Conservation (phyloP, 257 asterid genomes). For the Capsicum pubescens region DNA sequence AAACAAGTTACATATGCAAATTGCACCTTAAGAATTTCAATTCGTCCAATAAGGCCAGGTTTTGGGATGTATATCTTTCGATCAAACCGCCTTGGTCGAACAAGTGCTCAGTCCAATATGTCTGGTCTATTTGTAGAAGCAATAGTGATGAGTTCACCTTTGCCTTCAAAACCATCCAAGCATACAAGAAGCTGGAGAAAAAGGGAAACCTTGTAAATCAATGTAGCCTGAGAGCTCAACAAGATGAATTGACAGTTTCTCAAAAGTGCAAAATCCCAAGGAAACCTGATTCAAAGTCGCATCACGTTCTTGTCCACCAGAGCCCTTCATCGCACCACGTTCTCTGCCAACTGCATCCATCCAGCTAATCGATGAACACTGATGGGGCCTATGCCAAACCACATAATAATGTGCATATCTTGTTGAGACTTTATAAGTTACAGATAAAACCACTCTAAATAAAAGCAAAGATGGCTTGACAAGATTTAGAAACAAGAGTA, state of each 20-base stretch:
- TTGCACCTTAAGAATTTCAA: slow-evolving; percentile 80
- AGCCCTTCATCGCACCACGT: slow-evolving; percentile 86
- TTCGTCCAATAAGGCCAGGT: slow-evolving; percentile 88
- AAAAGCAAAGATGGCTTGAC: background rate
- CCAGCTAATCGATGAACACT: slow-evolving; percentile 94
- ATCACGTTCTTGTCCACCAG: slow-evolving; percentile 98
- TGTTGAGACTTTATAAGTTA: slow-evolving; percentile 24
- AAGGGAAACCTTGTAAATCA: slow-evolving; percentile 32
- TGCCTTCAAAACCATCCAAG: slow-evolving; percentile 97
- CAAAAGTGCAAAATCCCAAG: slow-evolving; percentile 29
- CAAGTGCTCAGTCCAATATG: slow-evolving; percentile 93
- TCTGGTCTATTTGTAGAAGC: slow-evolving; percentile 98
- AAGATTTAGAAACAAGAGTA: background rate
- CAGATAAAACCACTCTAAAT: background rate
- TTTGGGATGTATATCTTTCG: slow-evolving; percentile 80
- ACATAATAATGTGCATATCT: slow-evolving; percentile 26
- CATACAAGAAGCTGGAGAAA: slow-evolving; percentile 86
- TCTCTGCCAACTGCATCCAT: slow-evolving; percentile 86
- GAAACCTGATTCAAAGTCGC: slow-evolving; percentile 95
- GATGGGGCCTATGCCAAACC: slow-evolving; percentile 78
- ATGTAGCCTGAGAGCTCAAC: slow-evolving; percentile 29
- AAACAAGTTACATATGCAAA: slow-evolving; percentile 23
- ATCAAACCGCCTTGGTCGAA: slow-evolving; percentile 95
- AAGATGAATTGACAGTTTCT: slow-evolving; percentile 25
- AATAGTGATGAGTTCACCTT: slow-evolving; percentile 93